Conservation (phyloP, 306 rosid genomes). For the Vigna radiata region DNA sequence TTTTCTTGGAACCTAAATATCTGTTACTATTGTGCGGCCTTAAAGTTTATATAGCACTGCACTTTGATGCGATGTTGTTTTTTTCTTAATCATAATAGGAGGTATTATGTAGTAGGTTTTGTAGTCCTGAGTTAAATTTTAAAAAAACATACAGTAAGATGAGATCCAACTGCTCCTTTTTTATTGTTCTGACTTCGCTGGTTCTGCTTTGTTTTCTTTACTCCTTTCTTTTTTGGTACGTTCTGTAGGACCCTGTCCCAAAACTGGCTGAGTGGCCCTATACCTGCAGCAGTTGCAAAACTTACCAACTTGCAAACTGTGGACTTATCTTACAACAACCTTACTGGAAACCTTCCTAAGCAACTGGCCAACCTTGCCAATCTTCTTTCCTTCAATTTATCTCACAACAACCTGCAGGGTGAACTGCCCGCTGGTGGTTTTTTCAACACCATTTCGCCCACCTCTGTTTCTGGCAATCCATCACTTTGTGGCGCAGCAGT, state of each 20-base stretch:
- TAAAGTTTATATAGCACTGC: constrained; percentile 15
- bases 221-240: constrained; percentile 27
- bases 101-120: constrained; percentile 11
- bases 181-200: constrained; percentile 13
- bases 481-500: constrained; percentile 88
- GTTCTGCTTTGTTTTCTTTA: neutral
- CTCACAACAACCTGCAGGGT: constrained; percentile 92
- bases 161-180: constrained; percentile 23
- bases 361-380: constrained; percentile 88
- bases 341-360: constrained; percentile 83
- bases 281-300: constrained; percentile 80
- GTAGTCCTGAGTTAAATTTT: constrained; percentile 14
- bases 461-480: constrained; percentile 81
- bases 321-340: constrained; percentile 80
- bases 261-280: constrained; percentile 68
- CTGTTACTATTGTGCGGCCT: neutral
- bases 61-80: constrained; percentile 35
- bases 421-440: constrained; percentile 92
- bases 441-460: constrained; percentile 89
- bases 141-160: constrained; percentile 12
- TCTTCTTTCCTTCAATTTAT: constrained; percentile 79
- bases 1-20: neutral
- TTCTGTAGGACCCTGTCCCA: constrained; percentile 70
- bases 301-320: constrained; percentile 73
- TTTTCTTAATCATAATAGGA: neutral